Base-by-base conservation (phyloP, 768 basidiomycete species). In the Leccinum boreale region DNA sequence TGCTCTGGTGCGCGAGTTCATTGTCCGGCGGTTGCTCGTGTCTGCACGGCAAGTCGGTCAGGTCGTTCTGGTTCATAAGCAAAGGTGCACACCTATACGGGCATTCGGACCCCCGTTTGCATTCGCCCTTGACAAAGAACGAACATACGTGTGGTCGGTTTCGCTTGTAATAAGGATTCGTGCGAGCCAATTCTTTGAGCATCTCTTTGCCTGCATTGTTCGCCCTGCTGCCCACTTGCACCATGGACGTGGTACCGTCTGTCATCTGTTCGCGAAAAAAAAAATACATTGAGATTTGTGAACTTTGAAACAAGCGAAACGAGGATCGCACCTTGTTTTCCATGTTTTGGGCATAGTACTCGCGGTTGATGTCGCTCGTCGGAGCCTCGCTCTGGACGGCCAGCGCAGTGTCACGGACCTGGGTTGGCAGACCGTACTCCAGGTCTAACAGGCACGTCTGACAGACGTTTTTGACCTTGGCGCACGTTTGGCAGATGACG, bases 381-480 rank as follows among this genome's bases (percentile, higher is more conserved):
- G 97, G 97, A 0, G 97, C 96, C 59, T 90, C 89, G 66, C 85
- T 89, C 70, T 89, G 79, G 23, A 90, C 64, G 1, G 89, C 93
- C 51, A 99, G 75, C 9, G 97, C 97, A 2, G 95, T 97, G 71
- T 99, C 97, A 53, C 97, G 82, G 10, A 98, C 94, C 80, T 99
- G 97, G 0, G 94, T 95, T 5, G 97, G 97, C 21, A 99, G 77
- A 26, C 92, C 92, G 64, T 94, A 99, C 71, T 98, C 95, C 57
- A 99, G 83, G 74, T 99, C 97, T 45, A 99, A 79, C 28, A 99
- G 79, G 73, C 97, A 99, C 2, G 95, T 98, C 77, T 98, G 97
- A 78, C 97, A 99, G 54, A 97, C 88, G 68, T 94, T 94, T 78
- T 92, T 92, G 64, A 93, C 85, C 76, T 98, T 98, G 50, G 95